Conservation (phyloP, 805 yeast genomes). For the Candida pseudoglaebosa region DNA sequence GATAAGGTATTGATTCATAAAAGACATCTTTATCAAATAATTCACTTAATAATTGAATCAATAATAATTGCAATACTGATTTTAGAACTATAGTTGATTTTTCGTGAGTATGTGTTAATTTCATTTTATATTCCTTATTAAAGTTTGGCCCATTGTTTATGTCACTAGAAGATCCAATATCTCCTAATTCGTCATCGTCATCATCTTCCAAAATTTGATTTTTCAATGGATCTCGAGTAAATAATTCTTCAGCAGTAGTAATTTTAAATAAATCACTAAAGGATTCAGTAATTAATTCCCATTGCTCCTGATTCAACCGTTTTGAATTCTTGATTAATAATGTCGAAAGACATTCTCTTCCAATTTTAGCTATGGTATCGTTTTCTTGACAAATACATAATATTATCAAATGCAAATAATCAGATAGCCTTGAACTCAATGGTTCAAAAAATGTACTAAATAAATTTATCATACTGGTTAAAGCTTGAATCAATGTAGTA, state of each 20-base stretch:
- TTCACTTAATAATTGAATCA: slow-evolving; percentile 84
- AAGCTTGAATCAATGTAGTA: slow-evolving; percentile 92
- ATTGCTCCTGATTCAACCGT: slow-evolving; percentile 62
- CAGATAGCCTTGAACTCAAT: slow-evolving; percentile 70
- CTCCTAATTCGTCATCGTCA: slow-evolving; percentile 31
- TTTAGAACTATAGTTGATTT: slow-evolving; percentile 82
- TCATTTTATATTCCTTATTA: slow-evolving; percentile 9
- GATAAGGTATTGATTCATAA: slow-evolving; percentile 64
- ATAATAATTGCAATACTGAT: slow-evolving; percentile 82
- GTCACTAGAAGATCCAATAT: slow-evolving; percentile 15
- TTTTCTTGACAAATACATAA: slow-evolving; percentile 95
- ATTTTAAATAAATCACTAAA: slow-evolving; percentile 68
- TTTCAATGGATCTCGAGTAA: slow-evolving; percentile 53
- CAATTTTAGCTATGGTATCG: slow-evolving; percentile 94
- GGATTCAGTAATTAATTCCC: slow-evolving; percentile 67
- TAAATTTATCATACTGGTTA: slow-evolving; percentile 79
- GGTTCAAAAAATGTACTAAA: slow-evolving; percentile 79
- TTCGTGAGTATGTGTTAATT: slow-evolving; percentile 45
- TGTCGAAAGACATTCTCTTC: slow-evolving; percentile 81
- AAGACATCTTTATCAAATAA: slow-evolving; percentile 68
- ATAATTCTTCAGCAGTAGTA: slow-evolving; percentile 84
- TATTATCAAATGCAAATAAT: slow-evolving; percentile 69
- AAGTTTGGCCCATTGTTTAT: neutral
- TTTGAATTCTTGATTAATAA: slow-evolving; percentile 70
- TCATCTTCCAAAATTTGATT: slow-evolving; percentile 15